Percentiles rank a stretch among this genome's conserved stretches.
These are phyloP conservation scores for Neoboletus brunneissimus DNA, from an alignment of 768 basidiomycete genomes.

Conservation along the genomic window DNA sequence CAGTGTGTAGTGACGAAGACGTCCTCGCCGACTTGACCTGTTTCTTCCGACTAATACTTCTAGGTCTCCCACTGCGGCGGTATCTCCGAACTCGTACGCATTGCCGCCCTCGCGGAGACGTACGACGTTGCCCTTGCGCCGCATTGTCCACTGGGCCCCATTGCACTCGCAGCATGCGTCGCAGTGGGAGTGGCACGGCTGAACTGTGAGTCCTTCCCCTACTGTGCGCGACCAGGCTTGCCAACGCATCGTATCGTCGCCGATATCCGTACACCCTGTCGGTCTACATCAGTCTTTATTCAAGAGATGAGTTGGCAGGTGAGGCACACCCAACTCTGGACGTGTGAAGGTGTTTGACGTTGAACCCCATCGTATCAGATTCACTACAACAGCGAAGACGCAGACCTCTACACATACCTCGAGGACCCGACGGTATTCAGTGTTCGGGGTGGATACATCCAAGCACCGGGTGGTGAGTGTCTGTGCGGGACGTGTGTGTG, in stretches of 20 bases:
- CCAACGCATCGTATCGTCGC: neutral
- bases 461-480: conserved; percentile 39
- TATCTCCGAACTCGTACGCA: conserved; percentile 56
- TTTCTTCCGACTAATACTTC: neutral
- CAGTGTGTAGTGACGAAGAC: neutral
- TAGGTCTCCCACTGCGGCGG: conserved; percentile 60
- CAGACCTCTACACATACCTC: conserved; percentile 63
- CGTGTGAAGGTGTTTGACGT: neutral
- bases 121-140: conserved; percentile 74
- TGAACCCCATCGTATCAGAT: conserved; percentile 39
- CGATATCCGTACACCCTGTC: neutral
- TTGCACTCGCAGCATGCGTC: conserved; percentile 69
- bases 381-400: conserved; percentile 57
- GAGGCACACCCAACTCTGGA: neutral
- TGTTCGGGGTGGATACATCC: conserved; percentile 51
- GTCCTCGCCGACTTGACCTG: neutral
- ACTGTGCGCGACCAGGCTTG: neutral
- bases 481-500: neutral
- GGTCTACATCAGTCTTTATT: conserved; percentile 43
- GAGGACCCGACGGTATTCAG: conserved; percentile 49
- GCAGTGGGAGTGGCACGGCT: conserved; percentile 57
- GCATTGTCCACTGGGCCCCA: conserved; percentile 69
- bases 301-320: conserved; percentile 67
- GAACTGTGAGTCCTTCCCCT: conserved; percentile 45
- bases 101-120: conserved; percentile 58